Percentiles rank a stretch among this genome's conserved stretches.
Evolutionary conservation across 31 red algal species (phyloP).

Genomic region (Porphyra umbilicalis): DNA sequence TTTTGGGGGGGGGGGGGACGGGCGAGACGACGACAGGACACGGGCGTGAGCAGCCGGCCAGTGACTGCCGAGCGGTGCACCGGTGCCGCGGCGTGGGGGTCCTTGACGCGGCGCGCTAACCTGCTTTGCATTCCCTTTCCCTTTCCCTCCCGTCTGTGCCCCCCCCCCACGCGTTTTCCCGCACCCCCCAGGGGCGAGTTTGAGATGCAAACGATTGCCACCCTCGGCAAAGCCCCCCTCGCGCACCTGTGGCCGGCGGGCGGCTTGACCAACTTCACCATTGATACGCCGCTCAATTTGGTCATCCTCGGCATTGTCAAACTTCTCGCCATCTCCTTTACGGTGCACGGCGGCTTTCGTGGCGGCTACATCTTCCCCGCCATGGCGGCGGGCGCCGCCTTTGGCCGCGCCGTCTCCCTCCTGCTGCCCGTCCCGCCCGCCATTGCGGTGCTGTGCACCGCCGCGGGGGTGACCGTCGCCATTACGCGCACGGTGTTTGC

Average conservation of each 20-base stretch:
- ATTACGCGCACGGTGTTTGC: conserved; percentile 77
- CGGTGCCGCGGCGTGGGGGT: not conserved
- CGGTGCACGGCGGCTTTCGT: conserved; percentile 68
- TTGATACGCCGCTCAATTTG: conserved; percentile 19
- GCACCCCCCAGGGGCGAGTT: conserved; percentile 75
- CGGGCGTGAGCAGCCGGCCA: not conserved
- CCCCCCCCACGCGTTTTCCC: not conserved
- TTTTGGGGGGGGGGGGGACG: not conserved
- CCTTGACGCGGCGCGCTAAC: not conserved
- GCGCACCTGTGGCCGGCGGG: conserved; percentile 51
- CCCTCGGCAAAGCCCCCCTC: conserved; percentile 23
- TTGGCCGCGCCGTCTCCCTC: conserved; percentile 69
- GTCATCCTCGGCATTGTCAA: conserved; percentile 56
- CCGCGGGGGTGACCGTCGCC: conserved; percentile 80
- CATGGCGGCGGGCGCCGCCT: conserved; percentile 66
- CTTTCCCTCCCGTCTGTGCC: not conserved
- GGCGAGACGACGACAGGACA: too few relatives aligned
- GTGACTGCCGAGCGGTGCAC: not conserved
- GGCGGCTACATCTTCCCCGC: conserved; percentile 93
- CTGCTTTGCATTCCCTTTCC: not conserved
- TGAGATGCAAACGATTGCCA: conserved; percentile 76
- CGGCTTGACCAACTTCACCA: conserved; percentile 50
- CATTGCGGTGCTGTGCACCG: conserved; percentile 47
- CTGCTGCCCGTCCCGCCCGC: conserved; percentile 53
- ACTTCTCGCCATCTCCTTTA: conserved; percentile 76